Evolutionary conservation across 176 grass and related monocot species (phyloP).

Genomic region (Oryza punctata): DNA sequence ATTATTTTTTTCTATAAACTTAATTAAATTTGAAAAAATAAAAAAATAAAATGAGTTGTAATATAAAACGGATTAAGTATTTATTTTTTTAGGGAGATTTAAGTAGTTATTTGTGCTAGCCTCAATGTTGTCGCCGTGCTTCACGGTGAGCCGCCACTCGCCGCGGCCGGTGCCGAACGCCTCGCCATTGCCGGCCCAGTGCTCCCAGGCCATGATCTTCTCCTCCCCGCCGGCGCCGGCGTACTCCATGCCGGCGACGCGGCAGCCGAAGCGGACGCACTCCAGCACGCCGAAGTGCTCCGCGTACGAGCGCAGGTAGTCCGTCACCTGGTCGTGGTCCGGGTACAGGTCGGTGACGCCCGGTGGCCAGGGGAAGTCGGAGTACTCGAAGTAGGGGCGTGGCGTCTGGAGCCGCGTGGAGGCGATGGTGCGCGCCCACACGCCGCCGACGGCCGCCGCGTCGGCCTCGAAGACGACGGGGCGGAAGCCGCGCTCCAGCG

Average conservation of each 20-base stretch:
- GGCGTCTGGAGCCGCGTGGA: slow-evolving; percentile 61
- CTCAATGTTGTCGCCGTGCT: neutral
- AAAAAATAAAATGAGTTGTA: too few species aligned
- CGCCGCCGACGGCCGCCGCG: slow-evolving; percentile 42
- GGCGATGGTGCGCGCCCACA: slow-evolving; percentile 50
- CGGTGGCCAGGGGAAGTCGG: slow-evolving; percentile 63
- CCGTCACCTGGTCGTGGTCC: slow-evolving; percentile 42
- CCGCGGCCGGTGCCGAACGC: slow-evolving; percentile 43
- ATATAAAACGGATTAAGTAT: too few species aligned
- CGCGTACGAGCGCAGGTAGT: slow-evolving; percentile 52
- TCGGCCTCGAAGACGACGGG: slow-evolving; percentile 54
- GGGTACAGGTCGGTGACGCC: slow-evolving; percentile 26
- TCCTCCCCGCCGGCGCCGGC: slow-evolving; percentile 42
- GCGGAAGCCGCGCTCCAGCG: slow-evolving; percentile 41
- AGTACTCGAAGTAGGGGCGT: slow-evolving; percentile 31
- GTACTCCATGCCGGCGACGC: slow-evolving; percentile 43
- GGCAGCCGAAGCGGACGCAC: slow-evolving; percentile 44
- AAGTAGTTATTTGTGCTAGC: neutral
- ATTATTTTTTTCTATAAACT: too few species aligned
- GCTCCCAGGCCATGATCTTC: slow-evolving; percentile 37
- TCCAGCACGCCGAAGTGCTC: slow-evolving; percentile 46
- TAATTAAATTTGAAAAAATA: too few species aligned
- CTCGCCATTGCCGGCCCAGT: slow-evolving; percentile 59
- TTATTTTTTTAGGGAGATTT: too few species aligned
- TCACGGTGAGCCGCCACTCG: slow-evolving; percentile 21